A percentile compares a stretch with the other conserved stretches of the same genome.
phyloP scores from a whole-genome alignment of 352 stramenopile genomes.

The Phytophthora sp. region DNA sequence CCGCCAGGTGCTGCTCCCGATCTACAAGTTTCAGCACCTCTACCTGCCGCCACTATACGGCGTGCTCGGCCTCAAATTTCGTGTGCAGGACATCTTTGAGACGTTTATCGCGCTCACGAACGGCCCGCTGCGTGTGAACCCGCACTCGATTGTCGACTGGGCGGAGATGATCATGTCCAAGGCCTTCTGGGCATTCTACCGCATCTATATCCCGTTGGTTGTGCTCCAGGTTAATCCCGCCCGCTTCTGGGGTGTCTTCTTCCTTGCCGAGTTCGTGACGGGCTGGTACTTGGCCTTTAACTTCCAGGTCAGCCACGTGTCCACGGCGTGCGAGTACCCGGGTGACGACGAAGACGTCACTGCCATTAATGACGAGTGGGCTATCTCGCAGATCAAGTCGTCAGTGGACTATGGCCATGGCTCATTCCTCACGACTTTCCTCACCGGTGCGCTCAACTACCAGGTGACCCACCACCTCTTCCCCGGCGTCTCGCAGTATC shows the following conservation, averaged over 20 bases:
- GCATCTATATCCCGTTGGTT: constrained; percentile 88
- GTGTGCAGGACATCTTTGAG: constrained; percentile 92
- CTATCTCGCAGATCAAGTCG: constrained; percentile 94
- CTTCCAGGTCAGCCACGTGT: constrained; percentile 93
- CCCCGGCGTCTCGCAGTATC: constrained; percentile 94
- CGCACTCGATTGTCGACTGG: constrained; percentile 79
- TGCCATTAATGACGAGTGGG: constrained; percentile 90
- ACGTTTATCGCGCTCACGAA: constrained; percentile 89
- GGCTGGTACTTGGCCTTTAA: constrained; percentile 95
- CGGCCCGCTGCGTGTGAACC: constrained; percentile 92
- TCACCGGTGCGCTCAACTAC: constrained; percentile 97
- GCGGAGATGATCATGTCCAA: constrained; percentile 87
- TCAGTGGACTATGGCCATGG: constrained; percentile 93
- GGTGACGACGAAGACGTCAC: constrained; percentile 63
- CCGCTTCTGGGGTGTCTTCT: constrained; percentile 83
- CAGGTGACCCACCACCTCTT: constrained; percentile 95
- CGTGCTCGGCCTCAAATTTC: constrained; percentile 94
- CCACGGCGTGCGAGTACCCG: constrained; percentile 91
- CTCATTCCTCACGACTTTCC: constrained; percentile 89
- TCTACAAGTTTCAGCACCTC: constrained; percentile 94
- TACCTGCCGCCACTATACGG: constrained; percentile 94
- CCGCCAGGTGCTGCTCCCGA: constrained; percentile 83
- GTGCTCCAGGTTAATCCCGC: constrained; percentile 65
- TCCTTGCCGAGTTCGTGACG: constrained; percentile 89
- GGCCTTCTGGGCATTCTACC: constrained; percentile 90